Evolutionary conservation across 352 stramenopile genomes (phyloP).

Genomic region (Phytopythium sindhum): DNA sequence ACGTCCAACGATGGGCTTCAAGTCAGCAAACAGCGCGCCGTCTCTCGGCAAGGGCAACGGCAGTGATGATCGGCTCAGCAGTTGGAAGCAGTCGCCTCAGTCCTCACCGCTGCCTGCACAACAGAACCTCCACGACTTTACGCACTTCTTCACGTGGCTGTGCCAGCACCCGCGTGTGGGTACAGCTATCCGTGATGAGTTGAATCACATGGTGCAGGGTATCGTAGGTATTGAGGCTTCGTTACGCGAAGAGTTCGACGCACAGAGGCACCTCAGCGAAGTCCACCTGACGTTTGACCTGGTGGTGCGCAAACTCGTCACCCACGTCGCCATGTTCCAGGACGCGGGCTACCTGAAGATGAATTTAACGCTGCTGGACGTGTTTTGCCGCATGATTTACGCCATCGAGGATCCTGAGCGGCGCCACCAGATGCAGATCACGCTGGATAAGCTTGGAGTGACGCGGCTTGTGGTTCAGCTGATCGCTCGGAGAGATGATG

Average conservation of each 20-base stretch:
- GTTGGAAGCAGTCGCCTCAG: background rate
- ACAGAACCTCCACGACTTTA: constrained; percentile 42
- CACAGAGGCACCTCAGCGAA: constrained; percentile 35
- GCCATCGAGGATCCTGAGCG: constrained; percentile 45
- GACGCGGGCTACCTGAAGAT: constrained; percentile 58
- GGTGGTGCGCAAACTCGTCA: constrained; percentile 57
- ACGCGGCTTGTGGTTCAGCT: constrained; percentile 65
- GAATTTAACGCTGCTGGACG: constrained; percentile 63
- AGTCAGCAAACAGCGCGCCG: background rate
- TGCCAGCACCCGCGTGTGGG: constrained; percentile 36
- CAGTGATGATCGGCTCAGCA: constrained; percentile 1
- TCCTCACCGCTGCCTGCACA: constrained; percentile 6
- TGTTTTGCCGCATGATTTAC: constrained; percentile 75
- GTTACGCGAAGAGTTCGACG: constrained; percentile 45
- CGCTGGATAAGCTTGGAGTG: constrained; percentile 55
- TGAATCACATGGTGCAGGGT: constrained; percentile 68
- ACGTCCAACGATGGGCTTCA: background rate
- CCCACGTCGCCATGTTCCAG: constrained; percentile 55
- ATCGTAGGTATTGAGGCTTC: constrained; percentile 53
- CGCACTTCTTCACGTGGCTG: constrained; percentile 41
- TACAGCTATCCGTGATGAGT: constrained; percentile 55
- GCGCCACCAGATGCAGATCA: constrained; percentile 63
- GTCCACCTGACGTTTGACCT: constrained; percentile 59
- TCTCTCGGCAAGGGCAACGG: background rate
- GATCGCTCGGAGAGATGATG: constrained; percentile 49